phyloP scores from a whole-genome alignment of 805 yeast species.

The Torulaspora microellipsoides region DNA sequence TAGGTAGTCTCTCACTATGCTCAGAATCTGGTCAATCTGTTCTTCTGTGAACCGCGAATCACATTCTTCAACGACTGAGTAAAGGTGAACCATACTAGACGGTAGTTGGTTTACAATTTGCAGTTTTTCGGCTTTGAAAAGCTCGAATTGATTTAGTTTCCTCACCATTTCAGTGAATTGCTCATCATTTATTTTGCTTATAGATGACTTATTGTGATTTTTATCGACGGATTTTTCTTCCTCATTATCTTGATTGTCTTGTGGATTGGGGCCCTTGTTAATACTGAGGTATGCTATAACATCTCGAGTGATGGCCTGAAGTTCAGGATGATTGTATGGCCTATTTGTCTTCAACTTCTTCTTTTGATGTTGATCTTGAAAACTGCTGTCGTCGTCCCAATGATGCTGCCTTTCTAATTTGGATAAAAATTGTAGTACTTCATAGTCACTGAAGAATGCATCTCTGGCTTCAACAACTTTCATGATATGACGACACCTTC shows the following conservation, averaged over 20 bases:
- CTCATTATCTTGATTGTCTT: constrained; percentile 17
- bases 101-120: constrained; percentile 84
- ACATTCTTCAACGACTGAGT: constrained; percentile 84
- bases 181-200: constrained; percentile 28
- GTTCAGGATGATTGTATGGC: constrained; percentile 34
- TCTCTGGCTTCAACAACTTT: constrained; percentile 46
- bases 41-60: constrained; percentile 78
- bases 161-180: constrained; percentile 31
- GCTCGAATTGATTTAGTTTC: constrained; percentile 39
- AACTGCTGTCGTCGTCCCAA: constrained; percentile 31
- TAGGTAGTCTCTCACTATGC: constrained; percentile 44
- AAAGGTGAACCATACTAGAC: constrained; percentile 69
- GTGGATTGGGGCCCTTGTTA: constrained; percentile 18
- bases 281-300: constrained; percentile 27
- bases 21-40: constrained; percentile 54
- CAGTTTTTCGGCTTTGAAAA: constrained; percentile 78
- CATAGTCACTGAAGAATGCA: constrained; percentile 53
- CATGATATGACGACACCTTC: constrained; percentile 24
- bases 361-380: constrained; percentile 16
- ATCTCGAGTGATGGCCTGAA: constrained; percentile 36
- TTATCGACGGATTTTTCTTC: constrained; percentile 8
- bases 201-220: constrained; percentile 21
- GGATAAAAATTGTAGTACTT: constrained; percentile 46
- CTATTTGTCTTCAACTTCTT: constrained; percentile 26
- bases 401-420: constrained; percentile 38